Evolutionary conservation across 2,329 filamentous ascomycete species (phyloP).

Genomic region (Aspergillus sp.): DNA sequence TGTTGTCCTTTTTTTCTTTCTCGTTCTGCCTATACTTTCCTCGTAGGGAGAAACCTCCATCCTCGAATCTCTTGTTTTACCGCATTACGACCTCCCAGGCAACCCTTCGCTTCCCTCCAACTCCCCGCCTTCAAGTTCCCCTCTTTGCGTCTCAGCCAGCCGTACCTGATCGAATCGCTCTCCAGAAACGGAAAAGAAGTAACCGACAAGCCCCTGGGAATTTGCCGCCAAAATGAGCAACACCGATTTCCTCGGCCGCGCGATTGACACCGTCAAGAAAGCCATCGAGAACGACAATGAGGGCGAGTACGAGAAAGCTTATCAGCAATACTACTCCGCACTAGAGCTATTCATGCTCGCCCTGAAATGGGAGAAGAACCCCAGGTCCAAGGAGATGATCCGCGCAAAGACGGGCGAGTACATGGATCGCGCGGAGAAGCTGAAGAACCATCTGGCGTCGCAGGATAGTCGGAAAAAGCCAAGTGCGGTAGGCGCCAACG

Average conservation of each 20-base stretch:
- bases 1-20: not conserved
- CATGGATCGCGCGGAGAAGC: conserved; percentile 97
- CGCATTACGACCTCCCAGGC: conserved; percentile 1
- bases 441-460: conserved; percentile 84
- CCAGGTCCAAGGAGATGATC: conserved; percentile 95
- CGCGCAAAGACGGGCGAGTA: conserved; percentile 92
- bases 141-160: not conserved
- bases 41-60: not conserved
- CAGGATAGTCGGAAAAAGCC: conserved; percentile 53
- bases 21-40: not conserved
- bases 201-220: not conserved
- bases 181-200: not conserved
- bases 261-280: conserved; percentile 95
- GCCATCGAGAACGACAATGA: conserved; percentile 95
- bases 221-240: conserved; percentile 68
- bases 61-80: conserved; percentile 4
- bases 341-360: conserved; percentile 99
- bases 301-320: conserved; percentile 95
- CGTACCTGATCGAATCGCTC: not conserved
- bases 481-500: conserved; percentile 53
- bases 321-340: conserved; percentile 91
- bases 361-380: conserved; percentile 99
- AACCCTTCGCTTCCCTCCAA: not conserved
- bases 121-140: conserved; percentile 9
- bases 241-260: conserved; percentile 94